Conservation (phyloP, 768 basidiomycete genomes). For the Boletus sensibilis region DNA sequence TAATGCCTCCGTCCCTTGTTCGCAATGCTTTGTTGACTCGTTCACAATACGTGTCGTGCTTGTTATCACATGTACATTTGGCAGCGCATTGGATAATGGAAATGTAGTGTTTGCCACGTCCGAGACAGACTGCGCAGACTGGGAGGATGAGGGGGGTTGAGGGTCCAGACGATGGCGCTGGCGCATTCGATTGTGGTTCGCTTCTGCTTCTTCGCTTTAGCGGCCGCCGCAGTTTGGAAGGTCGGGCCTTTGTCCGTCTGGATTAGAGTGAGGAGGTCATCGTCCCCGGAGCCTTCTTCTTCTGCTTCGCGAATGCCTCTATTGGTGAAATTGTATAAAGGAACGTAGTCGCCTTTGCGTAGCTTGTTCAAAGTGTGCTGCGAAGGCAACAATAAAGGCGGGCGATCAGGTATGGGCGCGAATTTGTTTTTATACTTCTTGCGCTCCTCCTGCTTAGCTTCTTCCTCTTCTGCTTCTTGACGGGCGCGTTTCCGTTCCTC, state of each 20-base stretch:
- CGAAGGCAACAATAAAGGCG: accelerated
- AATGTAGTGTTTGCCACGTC: not conserved
- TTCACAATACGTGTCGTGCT: not conserved
- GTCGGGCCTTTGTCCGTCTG: not conserved
- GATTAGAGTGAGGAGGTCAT: not conserved
- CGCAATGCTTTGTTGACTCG: not conserved
- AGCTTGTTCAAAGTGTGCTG: not conserved
- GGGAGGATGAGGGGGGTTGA: not conserved
- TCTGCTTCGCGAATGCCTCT: not conserved
- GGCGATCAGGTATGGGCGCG: accelerated
- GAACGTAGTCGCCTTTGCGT: not conserved
- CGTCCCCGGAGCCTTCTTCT: accelerated
- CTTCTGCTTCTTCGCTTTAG: not conserved
- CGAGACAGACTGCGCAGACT: not conserved
- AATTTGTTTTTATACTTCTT: constrained; percentile 1
- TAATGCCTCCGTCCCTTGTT: accelerated
- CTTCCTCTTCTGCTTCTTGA: not conserved
- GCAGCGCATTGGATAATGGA: not conserved
- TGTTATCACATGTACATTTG: not conserved
- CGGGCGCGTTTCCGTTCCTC: accelerated
- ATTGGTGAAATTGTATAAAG: not conserved
- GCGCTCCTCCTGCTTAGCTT: not conserved
- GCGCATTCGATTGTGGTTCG: no score
- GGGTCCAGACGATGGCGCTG: no score
- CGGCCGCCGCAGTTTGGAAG: not conserved